Percentiles rank a stretch among this genome's conserved stretches.
Conservation (phyloP, 2,329 filamentous ascomycete species). For the Chaetomiaceae sp. region DNA sequence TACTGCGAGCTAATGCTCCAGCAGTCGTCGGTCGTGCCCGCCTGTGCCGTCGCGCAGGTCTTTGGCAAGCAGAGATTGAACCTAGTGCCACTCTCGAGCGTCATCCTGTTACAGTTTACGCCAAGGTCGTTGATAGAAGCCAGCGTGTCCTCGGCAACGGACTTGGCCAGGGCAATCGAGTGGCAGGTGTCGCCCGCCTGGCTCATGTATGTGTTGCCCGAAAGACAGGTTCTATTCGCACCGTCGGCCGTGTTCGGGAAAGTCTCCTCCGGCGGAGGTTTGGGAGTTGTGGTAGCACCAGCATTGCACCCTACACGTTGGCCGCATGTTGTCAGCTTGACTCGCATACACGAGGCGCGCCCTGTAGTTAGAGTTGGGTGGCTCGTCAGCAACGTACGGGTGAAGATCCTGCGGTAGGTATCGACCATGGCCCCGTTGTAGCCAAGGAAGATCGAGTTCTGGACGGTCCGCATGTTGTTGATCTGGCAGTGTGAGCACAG, state of each 20-base stretch:
- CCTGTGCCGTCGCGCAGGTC: not conserved
- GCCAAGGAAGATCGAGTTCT: not conserved
- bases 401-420: not conserved
- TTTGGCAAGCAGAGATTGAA: constrained; percentile 2
- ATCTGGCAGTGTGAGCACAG: constrained; percentile 7
- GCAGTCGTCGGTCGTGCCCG: not conserved
- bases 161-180: not conserved
- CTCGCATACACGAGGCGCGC: too few species aligned
- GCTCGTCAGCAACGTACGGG: not conserved
- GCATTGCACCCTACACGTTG: not conserved
- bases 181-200: not conserved
- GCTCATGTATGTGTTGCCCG: not conserved
- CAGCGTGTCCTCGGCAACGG: not conserved
- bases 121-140: constrained; percentile 6
- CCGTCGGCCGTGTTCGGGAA: constrained; percentile 1
- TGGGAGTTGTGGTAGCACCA: not conserved
- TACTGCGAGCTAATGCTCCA: constrained; percentile 2
- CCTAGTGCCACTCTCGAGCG: not conserved
- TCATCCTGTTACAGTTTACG: not conserved
- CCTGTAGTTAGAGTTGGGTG: too few species aligned
- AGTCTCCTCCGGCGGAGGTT: not conserved
- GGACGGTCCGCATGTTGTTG: constrained; percentile 4
- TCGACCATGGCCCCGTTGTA: constrained; percentile 5
- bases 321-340: not conserved
- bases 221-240: not conserved